Base-by-base conservation (phyloP, 768 basidiomycete species). In the Lactarius trivialis region DNA sequence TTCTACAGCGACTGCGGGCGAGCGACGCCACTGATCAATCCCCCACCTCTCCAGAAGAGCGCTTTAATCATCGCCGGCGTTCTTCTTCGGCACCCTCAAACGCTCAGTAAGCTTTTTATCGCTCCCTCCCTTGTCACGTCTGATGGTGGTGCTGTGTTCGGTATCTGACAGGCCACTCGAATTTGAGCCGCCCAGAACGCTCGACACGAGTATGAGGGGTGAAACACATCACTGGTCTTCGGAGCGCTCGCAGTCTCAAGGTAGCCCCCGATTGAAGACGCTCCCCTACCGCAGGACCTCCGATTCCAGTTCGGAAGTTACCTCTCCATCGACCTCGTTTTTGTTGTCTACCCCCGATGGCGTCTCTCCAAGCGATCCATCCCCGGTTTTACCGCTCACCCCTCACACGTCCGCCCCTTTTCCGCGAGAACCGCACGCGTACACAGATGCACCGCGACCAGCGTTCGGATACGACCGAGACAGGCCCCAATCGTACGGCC, bases 361-460 rank as follows among this genome's bases (percentile, higher is more conserved):
- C n/a, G 51, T 65, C 43, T 66, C 64, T 45, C 64, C 64, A 34
- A 65, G 58, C 58, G 66, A 67, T 59, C 60, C 66, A 48, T 67
- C 66, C 24, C 64, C 66, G 21, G 61, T 62, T n/a, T 34, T 54
- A 17, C 65, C 62, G 21, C 45, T 55, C 12, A 64, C 62, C 21
- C 58, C 65, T 53, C 65, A 58, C 24, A 55, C 57, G 36, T 55
- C 48, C 11, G 36, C 51, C 34, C 43, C 52, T 30, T 65, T 54
- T 2, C 45, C 64, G 30, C 61, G 39, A 49, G 64, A 56, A 61
- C 28, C 53, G 17, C 54, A 58, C 19, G 56, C 53, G 53, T 63
- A 55, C 53, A 55, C 49, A 39, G 48, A 51, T 41, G 15, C 45
- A 50, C 32, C 64, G 30, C 61, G 30, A 54, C 45, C 61, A 24